phyloP scores from a whole-genome alignment of 352 stramenopile genomes.

The Pythium monospermum region DNA sequence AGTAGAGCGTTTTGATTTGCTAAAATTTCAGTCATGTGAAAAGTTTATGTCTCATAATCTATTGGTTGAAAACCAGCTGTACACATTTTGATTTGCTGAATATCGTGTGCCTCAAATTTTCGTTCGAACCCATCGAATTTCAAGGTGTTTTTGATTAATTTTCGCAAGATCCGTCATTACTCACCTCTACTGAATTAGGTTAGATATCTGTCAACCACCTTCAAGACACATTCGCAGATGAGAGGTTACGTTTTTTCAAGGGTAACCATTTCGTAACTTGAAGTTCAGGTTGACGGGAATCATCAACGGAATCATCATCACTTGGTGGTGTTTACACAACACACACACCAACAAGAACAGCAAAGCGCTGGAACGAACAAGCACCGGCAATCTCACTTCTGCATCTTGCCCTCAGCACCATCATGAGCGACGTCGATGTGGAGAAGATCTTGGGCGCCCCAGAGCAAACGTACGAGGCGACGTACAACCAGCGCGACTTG shows the following conservation, averaged over 20 bases:
- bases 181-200: neutral
- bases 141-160: too few species aligned
- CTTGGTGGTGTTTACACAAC: slow-evolving; percentile 19
- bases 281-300: slow-evolving; percentile 11
- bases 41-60: too few species aligned
- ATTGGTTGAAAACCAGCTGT: too few species aligned
- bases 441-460: slow-evolving; percentile 56
- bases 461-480: slow-evolving; percentile 44
- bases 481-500: slow-evolving; percentile 88
- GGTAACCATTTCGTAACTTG: slow-evolving; percentile 19
- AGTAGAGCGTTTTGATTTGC: too few species aligned
- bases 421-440: slow-evolving; percentile 53
- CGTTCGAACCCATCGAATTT: too few species aligned
- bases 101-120: too few species aligned
- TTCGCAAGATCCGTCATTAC: too few species aligned
- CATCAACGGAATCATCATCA: neutral
- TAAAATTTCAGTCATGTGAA: too few species aligned
- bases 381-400: slow-evolving; percentile 1
- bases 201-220: slow-evolving; percentile 8
- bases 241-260: slow-evolving; percentile 1
- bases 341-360: neutral
- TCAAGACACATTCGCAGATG: neutral
- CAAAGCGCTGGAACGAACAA: neutral
- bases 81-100: too few species aligned
- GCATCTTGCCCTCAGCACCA: neutral